A percentile compares a stretch with the other conserved stretches of the same genome.
Evolutionary conservation across 305 asterid species (phyloP).

Genomic region (Stenogyne calaminthoides): DNA sequence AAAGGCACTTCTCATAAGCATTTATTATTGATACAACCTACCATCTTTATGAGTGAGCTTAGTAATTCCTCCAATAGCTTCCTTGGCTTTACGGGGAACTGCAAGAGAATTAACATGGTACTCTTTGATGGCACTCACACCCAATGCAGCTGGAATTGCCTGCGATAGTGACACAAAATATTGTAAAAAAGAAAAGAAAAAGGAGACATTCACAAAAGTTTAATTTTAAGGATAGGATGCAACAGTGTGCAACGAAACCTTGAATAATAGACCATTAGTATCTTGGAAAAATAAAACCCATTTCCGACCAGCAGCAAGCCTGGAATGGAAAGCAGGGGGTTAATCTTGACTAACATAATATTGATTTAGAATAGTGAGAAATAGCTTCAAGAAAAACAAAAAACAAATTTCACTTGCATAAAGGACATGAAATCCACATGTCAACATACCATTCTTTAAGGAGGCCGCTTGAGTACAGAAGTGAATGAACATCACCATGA

Average conservation of each 20-base stretch:
- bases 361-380: slow-evolving; percentile 7
- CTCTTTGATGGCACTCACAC: slow-evolving; percentile 81
- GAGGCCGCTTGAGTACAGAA: slow-evolving; percentile 89
- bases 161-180: slow-evolving; percentile 26
- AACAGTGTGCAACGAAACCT: slow-evolving; percentile 50
- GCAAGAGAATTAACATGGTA: slow-evolving; percentile 99
- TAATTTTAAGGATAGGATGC: slow-evolving; percentile 12
- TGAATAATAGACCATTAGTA: slow-evolving; percentile 96
- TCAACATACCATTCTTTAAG: slow-evolving; percentile 77
- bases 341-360: slow-evolving; percentile 21
- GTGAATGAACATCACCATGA: slow-evolving; percentile 98
- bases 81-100: slow-evolving; percentile 99
- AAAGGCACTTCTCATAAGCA: slow-evolving; percentile 23
- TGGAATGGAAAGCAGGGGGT: slow-evolving; percentile 36
- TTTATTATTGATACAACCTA: slow-evolving; percentile 28
- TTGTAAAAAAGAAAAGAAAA: slow-evolving; percentile 3
- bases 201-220: slow-evolving; percentile 17
- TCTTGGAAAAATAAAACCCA: slow-evolving; percentile 99
- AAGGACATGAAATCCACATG: slow-evolving; percentile 20
- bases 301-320: slow-evolving; percentile 80
- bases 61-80: slow-evolving; percentile 98
- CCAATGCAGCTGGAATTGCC: slow-evolving; percentile 96
- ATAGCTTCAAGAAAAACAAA: not conserved
- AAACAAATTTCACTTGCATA: slow-evolving; percentile 15
- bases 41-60: slow-evolving; percentile 94